These are phyloP conservation scores for Cercospora berteroae DNA, from an alignment of 2,329 filamentous ascomycete genomes.

Conservation along the genomic window DNA sequence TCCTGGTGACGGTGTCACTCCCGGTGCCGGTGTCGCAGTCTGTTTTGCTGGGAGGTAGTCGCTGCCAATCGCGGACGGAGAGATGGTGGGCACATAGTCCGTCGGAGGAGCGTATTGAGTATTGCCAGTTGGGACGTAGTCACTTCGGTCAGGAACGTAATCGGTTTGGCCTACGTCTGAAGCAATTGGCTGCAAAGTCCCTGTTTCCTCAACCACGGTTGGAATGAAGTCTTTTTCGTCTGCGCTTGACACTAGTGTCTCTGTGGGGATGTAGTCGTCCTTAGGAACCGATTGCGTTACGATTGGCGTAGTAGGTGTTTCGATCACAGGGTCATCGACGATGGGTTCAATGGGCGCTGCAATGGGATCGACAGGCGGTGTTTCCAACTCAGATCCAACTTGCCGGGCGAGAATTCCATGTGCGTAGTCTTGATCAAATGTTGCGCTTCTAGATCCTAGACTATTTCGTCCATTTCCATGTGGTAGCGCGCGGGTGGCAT, in stretches of 20 bases:
- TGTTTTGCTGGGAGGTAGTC: not conserved
- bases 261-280: not conserved
- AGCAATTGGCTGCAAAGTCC: not conserved
- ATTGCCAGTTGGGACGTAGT: not conserved
- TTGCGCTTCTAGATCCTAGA: not conserved
- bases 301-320: not conserved
- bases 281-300: not conserved
- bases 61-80: not conserved
- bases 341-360: not conserved
- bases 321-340: not conserved
- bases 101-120: not conserved
- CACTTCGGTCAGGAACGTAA: not conserved
- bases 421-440: not conserved
- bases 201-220: not conserved
- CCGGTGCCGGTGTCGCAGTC: not conserved
- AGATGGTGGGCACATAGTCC: not conserved
- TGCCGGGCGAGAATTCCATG: not conserved
- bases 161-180: not conserved
- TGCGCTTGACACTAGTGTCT: not conserved
- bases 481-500: conserved; percentile 15
- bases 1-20: not conserved
- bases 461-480: conserved; percentile 4
- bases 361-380: not conserved
- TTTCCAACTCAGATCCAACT: not conserved
- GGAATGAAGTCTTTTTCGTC: not conserved